Evolutionary conservation across 2,329 filamentous ascomycete species (phyloP).

Genomic region (Colletotrichum godetiae): DNA sequence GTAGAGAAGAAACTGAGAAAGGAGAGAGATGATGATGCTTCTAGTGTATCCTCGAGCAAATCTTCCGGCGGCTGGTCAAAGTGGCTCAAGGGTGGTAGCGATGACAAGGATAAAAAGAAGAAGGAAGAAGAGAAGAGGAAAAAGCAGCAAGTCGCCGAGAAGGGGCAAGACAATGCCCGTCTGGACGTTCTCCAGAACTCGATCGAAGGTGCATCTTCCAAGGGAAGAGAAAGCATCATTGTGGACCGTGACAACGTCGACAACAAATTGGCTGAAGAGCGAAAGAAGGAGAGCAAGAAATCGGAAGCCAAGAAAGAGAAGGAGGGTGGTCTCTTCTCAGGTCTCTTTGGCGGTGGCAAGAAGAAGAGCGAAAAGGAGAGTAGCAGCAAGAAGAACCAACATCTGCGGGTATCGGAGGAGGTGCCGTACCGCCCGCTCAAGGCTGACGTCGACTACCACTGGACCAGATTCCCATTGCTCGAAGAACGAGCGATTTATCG

Average conservation of each 20-base stretch:
- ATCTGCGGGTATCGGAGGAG: constrained; percentile 84
- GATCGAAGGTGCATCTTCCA: constrained; percentile 75
- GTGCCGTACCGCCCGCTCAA: constrained; percentile 77
- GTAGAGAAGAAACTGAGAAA: constrained; percentile 71
- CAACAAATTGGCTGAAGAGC: constrained; percentile 80
- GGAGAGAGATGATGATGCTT: constrained; percentile 72
- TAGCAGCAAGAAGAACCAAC: constrained; percentile 78
- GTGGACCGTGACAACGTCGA: constrained; percentile 82
- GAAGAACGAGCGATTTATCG: constrained; percentile 98
- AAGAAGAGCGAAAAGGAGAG: constrained; percentile 85
- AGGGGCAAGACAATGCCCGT: constrained; percentile 80
- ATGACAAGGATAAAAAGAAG: constrained; percentile 73
- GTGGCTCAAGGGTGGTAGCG: constrained; percentile 85
- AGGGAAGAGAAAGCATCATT: constrained; percentile 84
- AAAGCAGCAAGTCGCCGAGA: constrained; percentile 63
- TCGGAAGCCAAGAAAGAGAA: constrained; percentile 89
- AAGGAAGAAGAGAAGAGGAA: constrained; percentile 76
- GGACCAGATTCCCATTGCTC: constrained; percentile 93
- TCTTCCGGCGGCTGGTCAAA: constrained; percentile 82
- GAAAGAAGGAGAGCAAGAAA: constrained; percentile 85
- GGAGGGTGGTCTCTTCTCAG: constrained; percentile 91
- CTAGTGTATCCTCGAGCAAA: constrained; percentile 72
- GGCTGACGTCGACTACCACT: constrained; percentile 94
- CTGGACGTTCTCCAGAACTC: constrained; percentile 90
- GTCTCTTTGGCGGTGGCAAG: constrained; percentile 90